These are phyloP conservation scores for Botryosphaeria dothidea DNA, from an alignment of 2,329 filamentous ascomycete species.

Conservation along the genomic window DNA sequence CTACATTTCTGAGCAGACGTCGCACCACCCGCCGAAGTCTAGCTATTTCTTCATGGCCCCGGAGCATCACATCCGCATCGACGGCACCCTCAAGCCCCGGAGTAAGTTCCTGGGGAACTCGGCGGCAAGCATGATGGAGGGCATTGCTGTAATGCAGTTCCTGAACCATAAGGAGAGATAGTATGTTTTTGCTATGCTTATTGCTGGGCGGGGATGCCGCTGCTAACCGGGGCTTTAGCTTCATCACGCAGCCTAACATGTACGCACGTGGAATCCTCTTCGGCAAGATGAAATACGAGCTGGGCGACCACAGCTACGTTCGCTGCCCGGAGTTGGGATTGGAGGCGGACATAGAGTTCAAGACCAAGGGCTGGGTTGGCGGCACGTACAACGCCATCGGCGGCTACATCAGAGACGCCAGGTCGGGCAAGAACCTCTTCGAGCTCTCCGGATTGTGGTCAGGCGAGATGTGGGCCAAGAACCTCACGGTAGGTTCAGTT, in stretches of 20 bases:
- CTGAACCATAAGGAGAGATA: slow-evolving; percentile 88
- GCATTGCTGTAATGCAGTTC: slow-evolving; percentile 82
- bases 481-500: slow-evolving; percentile 68
- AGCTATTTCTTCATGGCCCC: slow-evolving; percentile 99
- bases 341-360: slow-evolving; percentile 92
- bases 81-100: slow-evolving; percentile 90
- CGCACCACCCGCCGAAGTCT: slow-evolving; percentile 96
- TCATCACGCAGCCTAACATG: slow-evolving; percentile 97
- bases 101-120: slow-evolving; percentile 97
- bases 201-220: slow-evolving; percentile 6
- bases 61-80: slow-evolving; percentile 89
- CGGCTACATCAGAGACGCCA: slow-evolving; percentile 84
- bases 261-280: slow-evolving; percentile 96
- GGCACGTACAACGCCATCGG: slow-evolving; percentile 97
- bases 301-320: slow-evolving; percentile 93
- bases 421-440: slow-evolving; percentile 82
- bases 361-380: slow-evolving; percentile 95
- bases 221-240: slow-evolving; percentile 53
- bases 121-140: slow-evolving; percentile 97
- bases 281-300: slow-evolving; percentile 99
- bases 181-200: slow-evolving; percentile 48
- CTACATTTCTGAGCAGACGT: slow-evolving; percentile 97
- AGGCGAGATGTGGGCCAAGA: slow-evolving; percentile 90
- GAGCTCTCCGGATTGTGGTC: slow-evolving; percentile 93
- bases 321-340: slow-evolving; percentile 86